Evolutionary conservation across 1,284 basidiomycete genomes (phyloP), one percentile per base, ranked within the genome.

Genomic region (Coriolopsis trogii): DNA sequence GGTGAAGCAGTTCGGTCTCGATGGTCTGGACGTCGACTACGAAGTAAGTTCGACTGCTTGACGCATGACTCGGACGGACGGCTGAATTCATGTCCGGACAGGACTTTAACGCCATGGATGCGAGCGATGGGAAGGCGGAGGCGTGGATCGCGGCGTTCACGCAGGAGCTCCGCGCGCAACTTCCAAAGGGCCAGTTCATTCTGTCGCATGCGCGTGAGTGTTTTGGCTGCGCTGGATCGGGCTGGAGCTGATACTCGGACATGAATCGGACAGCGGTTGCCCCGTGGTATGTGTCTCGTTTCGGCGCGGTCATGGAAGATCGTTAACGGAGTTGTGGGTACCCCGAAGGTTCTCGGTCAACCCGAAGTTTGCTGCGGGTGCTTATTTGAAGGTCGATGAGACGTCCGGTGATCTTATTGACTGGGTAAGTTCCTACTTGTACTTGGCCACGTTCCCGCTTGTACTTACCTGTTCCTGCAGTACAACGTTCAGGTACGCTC

Each of bases 21-120:
- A 84, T 55, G 83, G 81, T 30, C 66, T 84, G 33, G 82, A 84
- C 43, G 73, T 84, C 34, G 81, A 84, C 63, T 83, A 79, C 49
- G 80, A 82, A 66, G 79, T 73, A 39, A 15, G 56, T 45, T 10
- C n/a, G n/a, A n/a, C n/a, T 43, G 20, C 28, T 7, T 25, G 3
- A 8, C 10, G 34, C 16, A 28, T 3, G 9, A 18, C 39, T 34
- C 6, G 20, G 18, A 4, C 26, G 3, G 18, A 10, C n/a, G 20
- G 16, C 26, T 46, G 37, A 41, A 24, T n/a, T 46, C 21, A 44
- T 16, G 2, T 23, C 13, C 3, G 16, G 8, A 29, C 46, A 80
- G 79, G 79, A 81, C 62, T 74, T 79, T 54, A 67, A 64, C 41
- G 75, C 76, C 3, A 70, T 80, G 63, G 66, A 79, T 55, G 63